Evolutionary conservation across 495 filamentous ascomycete genomes (phyloP), one percentile per base, ranked within the genome.

Genomic region (Aspergillus sparsus): DNA sequence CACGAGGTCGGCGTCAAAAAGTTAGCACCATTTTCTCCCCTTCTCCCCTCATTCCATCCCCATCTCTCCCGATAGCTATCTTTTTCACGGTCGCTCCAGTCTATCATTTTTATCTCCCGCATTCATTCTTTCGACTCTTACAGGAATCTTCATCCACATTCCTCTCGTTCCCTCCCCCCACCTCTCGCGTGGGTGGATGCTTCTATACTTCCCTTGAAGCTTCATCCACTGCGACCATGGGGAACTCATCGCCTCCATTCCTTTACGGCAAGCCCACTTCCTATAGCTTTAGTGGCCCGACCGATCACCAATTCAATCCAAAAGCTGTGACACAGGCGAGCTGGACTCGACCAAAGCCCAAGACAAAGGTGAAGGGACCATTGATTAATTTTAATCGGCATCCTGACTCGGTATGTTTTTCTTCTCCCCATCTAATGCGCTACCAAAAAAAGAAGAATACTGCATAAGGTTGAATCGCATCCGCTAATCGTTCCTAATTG

Each of bases 241-340:
- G 81, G 64, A 83, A 76, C 62, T 72, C 71, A 44, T 77, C 82
- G 54, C 86, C 82, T 77, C 92, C 92, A 55, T 96, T 88, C 78
- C 77, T 95, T 74, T 96, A 95, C 74, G 83, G 87, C 66, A 70
- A 62, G 59, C 80, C 77, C 54, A 73, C 69, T 68, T 81, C 62
- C 47, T 77, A 80, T 57, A 74, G 69, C 53, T 80, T 82, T 66
- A 63, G 70, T 60, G 80, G 80, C 54, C 81, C 78, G 18, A 80
- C 77, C 36, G 78, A 88, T 36, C 77, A 73, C 7, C 67, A 71
- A 0, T 97, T 94, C 75, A 89, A 97, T 66, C 92, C 92, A 12
- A 94, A 91, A 67, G 87, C 87, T 55, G 84, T 88, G 36, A 90
- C 91, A 8, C 80, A 89, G 70, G 87, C 89, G 57, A 91, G 88